Evolutionary conservation across 2,329 filamentous ascomycete species (phyloP).

Genomic region (Arachnomyces sp.): DNA sequence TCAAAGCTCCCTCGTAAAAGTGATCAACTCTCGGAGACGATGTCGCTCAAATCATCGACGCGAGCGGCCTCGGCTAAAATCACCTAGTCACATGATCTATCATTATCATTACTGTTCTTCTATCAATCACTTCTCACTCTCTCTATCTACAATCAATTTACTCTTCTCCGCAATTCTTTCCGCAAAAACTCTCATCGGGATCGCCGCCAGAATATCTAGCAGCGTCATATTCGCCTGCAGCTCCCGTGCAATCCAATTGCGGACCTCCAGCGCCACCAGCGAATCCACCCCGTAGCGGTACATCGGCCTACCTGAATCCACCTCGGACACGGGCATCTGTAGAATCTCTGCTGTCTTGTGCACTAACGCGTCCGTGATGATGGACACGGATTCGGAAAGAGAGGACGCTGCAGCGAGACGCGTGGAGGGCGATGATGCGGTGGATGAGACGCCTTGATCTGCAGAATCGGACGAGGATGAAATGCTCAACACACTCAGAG

Average conservation of each 20-base stretch:
- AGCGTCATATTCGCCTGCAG: conserved; percentile 4
- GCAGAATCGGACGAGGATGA: not conserved
- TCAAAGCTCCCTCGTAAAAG: too few species aligned
- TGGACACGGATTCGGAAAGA: not conserved
- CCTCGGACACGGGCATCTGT: not conserved
- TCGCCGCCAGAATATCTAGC: conserved; percentile 6
- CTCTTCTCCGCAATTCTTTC: conserved; percentile 4
- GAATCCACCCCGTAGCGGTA: conserved; percentile 8
- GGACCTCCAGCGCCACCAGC: conserved; percentile 8
- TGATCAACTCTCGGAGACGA: too few species aligned
- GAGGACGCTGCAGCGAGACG: conserved; percentile 2
- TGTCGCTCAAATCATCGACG: too few species aligned
- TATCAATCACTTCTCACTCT: too few species aligned
- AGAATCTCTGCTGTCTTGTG: conserved; percentile 1
- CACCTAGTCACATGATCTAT: too few species aligned
- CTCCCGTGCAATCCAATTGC: conserved; percentile 4
- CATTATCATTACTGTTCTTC: too few species aligned
- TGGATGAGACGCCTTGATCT: not conserved
- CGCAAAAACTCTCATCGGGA: conserved; percentile 2
- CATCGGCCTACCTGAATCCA: conserved; percentile 3
- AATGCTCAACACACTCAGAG: not conserved
- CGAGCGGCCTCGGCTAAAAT: too few species aligned
- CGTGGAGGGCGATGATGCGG: not conserved
- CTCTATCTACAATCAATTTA: not conserved
- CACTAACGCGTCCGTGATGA: conserved; percentile 1